Base-by-base conservation (phyloP, 305 asterid genomes). In the Galium porrigens region DNA sequence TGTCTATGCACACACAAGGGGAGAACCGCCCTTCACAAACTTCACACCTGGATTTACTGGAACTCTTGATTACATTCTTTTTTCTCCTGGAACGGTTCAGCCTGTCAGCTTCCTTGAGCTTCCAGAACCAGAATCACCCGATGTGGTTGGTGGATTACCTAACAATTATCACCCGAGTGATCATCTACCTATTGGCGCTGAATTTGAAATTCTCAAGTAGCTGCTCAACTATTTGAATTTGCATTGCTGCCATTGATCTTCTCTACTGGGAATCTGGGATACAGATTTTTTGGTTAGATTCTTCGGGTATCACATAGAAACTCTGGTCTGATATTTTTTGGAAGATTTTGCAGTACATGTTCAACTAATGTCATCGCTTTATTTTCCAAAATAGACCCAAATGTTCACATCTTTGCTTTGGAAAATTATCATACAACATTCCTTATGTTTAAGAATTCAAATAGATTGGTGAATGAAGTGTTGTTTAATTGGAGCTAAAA, bases 101-200 rank as follows among this genome's bases (percentile, higher is more conserved):
- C 97, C 96, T n/a, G 72, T 85, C 54, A 80, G 86, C 78, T 87
- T 73, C 69, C 95, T 91, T 14, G 86, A 91, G 69, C 84, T 91
- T 63, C 95, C 97, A 0, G 80, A 61, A 33, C 22, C 80, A 5
- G 90, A 85, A 63, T 80, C 96, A 2, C 53, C 82, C 0, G 94
- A 91, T 58, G 73, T 88, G 30, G 70, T 20, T 27, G 95, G 97
- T 20, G 89, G 97, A 7, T 76, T 88, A 74, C 97, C 97, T 4
- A 91, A 91, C 73, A 70, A 82, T 78, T 76, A 80, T 73, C 95
- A 91, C 72, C 97, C 97, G 5, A 91, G 96, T 10, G 97, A 91
- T 70, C 97, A 91, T 79, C 89, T 91, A 2, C 97, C 96, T 0
- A 82, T 88, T 32, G 97, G 97, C 60, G 89, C 90, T 52, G 97